Evolutionary conservation across 2,329 filamentous ascomycete species (phyloP), one percentile per base, ranked within the genome.

Genomic region (Aspergillus sp.): DNA sequence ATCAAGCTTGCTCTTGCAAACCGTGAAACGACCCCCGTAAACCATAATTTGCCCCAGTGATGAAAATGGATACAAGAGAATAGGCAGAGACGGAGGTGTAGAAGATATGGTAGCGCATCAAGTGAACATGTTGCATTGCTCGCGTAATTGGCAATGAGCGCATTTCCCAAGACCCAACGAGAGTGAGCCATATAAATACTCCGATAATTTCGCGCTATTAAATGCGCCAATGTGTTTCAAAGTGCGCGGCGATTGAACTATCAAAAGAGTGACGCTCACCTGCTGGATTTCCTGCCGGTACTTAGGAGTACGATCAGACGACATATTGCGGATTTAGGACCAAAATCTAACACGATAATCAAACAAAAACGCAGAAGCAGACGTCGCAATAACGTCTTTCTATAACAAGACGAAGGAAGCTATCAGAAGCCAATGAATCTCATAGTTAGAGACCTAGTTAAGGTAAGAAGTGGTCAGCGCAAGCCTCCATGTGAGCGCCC

Each of bases 231-330:
- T n/a, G 15, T 13, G 12, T 7, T 7, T 37, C 15, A 15, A 15
- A 13, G 12, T 6, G 34, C 34, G 15, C 34, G n/a, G 12, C 4
- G 6, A 6, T 37, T 7, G 45, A 41, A 7, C 48, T 11, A 51
- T 40, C 20, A 27, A 44, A n/a, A 24, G 39, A 33, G n/a, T 49
- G 27, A 54, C 27, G 77, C 87, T 79, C 73, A 93, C 90, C 89
- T 96, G 93, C 78, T 96, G 95, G 79, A 99, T 99, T 83, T 99
- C 95, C 80, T 96, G 92, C 75, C 93, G 87, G 77, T 98, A 99
- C 77, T 97, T 98, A 75, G 85, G 87, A 68, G 84, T 84, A 73
- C 83, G 84, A 76, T 95, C 90, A 19, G 65, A 68, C 66, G 86
- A 83, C 89, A 91, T 93, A 56, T 72, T 82, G 77, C 42, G 50